phyloP scores from a whole-genome alignment of 2,329 filamentous ascomycete species.

The Fusarium chuoi region DNA sequence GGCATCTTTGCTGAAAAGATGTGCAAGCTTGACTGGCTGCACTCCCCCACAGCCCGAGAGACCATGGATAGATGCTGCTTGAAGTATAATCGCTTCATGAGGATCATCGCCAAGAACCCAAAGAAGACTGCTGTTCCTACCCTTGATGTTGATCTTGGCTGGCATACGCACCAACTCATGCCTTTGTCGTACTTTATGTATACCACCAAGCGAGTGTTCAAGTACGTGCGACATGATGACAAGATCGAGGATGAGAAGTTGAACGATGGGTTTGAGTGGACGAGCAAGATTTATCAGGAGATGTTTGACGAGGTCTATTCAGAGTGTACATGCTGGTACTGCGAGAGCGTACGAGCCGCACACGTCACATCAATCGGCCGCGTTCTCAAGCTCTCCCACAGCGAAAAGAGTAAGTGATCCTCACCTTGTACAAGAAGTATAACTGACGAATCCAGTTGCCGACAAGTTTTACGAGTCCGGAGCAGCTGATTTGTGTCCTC shows the following conservation, averaged over 20 bases:
- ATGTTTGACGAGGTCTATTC: constrained; percentile 74
- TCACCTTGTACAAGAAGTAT: rapidly evolving
- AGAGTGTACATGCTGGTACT: constrained; percentile 87
- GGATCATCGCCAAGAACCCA: constrained; percentile 63
- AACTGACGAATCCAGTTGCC: constrained; percentile 29
- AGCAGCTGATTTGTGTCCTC: constrained; percentile 59
- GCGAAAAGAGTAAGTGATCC: constrained; percentile 52
- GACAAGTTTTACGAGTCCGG: constrained; percentile 62
- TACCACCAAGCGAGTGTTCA: constrained; percentile 57
- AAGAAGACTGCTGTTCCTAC: constrained; percentile 71
- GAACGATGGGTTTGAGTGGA: constrained; percentile 75
- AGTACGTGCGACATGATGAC: constrained; percentile 85
- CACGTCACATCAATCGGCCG: constrained; percentile 61
- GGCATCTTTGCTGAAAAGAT: constrained; percentile 77
- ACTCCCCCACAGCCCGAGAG: constrained; percentile 70
- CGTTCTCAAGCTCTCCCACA: constrained; percentile 57
- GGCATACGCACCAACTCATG: constrained; percentile 83
- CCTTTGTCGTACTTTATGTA: constrained; percentile 71
- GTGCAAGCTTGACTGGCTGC: constrained; percentile 80
- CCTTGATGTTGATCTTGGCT: constrained; percentile 78
- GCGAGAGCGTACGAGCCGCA: constrained; percentile 64
- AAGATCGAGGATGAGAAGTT: constrained; percentile 78
- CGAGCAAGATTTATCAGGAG: constrained; percentile 74
- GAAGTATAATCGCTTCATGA: constrained; percentile 74
- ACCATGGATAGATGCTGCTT: constrained; percentile 73